A percentile compares a stretch with the other conserved stretches of the same genome.
Evolutionary conservation across 805 yeast genomes (phyloP).

Genomic region (Candida vartiovaarae): DNA sequence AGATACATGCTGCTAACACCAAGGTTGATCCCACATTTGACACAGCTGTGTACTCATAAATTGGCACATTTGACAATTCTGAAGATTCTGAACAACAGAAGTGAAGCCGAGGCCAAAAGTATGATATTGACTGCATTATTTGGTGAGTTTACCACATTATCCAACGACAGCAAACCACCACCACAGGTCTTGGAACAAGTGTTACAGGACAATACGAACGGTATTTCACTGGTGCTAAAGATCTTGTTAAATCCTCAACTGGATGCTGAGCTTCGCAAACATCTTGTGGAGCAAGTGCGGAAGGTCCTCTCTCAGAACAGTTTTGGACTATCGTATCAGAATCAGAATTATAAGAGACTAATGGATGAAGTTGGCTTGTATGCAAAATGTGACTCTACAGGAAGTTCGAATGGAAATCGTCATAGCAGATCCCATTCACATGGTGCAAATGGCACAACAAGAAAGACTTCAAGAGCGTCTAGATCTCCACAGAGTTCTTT

Average conservation of each 20-base stretch:
- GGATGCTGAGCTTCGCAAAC: constrained; percentile 48
- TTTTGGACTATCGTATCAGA: constrained; percentile 31
- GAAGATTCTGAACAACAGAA: constrained; percentile 66
- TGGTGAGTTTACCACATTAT: constrained; percentile 31
- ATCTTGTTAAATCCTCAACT: constrained; percentile 67
- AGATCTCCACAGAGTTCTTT: too few species aligned
- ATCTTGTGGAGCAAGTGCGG: constrained; percentile 55
- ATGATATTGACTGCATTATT: constrained; percentile 59
- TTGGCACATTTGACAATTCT: constrained; percentile 77
- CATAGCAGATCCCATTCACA: constrained; percentile 22
- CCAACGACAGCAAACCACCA: constrained; percentile 27
- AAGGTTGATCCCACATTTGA: constrained; percentile 54
- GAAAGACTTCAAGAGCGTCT: too few species aligned
- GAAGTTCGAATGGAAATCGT: constrained; percentile 5
- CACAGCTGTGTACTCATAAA: constrained; percentile 66
- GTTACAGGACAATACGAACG: constrained; percentile 60
- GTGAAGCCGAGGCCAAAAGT: constrained; percentile 55
- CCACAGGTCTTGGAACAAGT: constrained; percentile 48
- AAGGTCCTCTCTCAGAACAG: constrained; percentile 53
- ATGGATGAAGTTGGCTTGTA: constrained; percentile 85
- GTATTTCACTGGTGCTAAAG: constrained; percentile 74
- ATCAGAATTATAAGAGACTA: constrained; percentile 74
- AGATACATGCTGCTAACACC: constrained; percentile 62
- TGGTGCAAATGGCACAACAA: constrained; percentile 2
- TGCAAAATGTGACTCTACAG: constrained; percentile 10